These are phyloP conservation scores for Tubosaeta sp. DNA, from an alignment of 768 basidiomycete genomes.

Conservation along the genomic window DNA sequence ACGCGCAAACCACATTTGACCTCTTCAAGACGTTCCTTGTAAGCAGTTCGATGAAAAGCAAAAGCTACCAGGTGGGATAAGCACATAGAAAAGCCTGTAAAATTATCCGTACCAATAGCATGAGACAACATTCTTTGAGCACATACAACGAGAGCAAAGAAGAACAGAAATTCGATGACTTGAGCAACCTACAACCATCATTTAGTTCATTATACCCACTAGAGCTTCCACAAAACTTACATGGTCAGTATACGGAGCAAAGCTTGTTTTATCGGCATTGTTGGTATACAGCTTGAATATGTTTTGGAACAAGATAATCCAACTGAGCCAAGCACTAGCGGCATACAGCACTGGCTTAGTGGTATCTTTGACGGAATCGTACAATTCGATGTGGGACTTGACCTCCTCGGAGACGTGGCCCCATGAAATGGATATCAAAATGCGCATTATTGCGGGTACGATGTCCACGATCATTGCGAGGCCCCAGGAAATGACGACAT, in stretches of 20 bases:
- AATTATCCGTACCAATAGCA: conserved; percentile 41
- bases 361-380: conserved; percentile 64
- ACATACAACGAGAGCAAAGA: conserved; percentile 61
- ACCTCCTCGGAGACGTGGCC: conserved; percentile 70
- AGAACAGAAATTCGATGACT: conserved; percentile 71
- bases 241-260: conserved; percentile 56
- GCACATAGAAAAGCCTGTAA: background rate
- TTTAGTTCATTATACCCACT: background rate
- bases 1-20: conserved; percentile 50
- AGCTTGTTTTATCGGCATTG: conserved; percentile 37
- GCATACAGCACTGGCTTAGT: conserved; percentile 73
- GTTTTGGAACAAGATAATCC: conserved; percentile 67
- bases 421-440: conserved; percentile 58
- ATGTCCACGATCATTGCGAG: conserved; percentile 71
- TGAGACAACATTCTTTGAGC: conserved; percentile 68
- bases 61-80: conserved; percentile 42
- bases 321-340: conserved; percentile 64
- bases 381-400: conserved; percentile 65
- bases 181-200: conserved; percentile 44
- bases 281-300: conserved; percentile 57
- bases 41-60: conserved; percentile 74
- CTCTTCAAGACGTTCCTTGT: conserved; percentile 62
- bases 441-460: conserved; percentile 51
- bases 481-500: conserved; percentile 75
- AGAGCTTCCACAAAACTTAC: conserved; percentile 32